Evolutionary conservation across 495 filamentous ascomycete species (phyloP).

Genomic region (Talaromyces adpressus): DNA sequence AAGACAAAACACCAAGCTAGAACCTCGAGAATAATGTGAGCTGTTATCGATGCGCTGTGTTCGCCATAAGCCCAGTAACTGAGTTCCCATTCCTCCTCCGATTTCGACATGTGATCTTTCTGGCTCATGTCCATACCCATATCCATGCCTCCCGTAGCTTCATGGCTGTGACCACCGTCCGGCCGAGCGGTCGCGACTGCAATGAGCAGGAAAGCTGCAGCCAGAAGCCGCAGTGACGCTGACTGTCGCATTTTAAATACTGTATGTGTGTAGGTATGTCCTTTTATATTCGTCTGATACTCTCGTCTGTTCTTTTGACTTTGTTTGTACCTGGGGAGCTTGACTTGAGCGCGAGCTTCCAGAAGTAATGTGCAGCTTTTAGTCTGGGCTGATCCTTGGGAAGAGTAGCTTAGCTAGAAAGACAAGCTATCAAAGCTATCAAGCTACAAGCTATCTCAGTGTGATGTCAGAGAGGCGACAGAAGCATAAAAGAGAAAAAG

Average conservation of each 20-base stretch:
- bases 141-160: conserved; percentile 19
- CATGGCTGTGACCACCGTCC: conserved; percentile 27
- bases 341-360: background rate
- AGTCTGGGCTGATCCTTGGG: background rate
- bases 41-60: conserved; percentile 59
- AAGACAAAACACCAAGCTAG: conserved; percentile 78
- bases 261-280: background rate
- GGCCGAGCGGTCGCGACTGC: conserved; percentile 28
- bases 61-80: conserved; percentile 75
- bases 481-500: background rate
- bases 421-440: background rate
- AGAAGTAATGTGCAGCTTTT: background rate
- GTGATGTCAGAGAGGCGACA: background rate
- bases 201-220: conserved; percentile 24
- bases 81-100: conserved; percentile 23
- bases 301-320: background rate
- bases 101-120: conserved; percentile 41
- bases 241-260: background rate
- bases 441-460: background rate
- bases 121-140: conserved; percentile 33
- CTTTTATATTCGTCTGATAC: background rate
- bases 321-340: background rate
- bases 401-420: background rate
- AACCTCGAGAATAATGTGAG: conserved; percentile 75
- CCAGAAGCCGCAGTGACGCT: conserved; percentile 33